Evolutionary conservation across 2,329 filamentous ascomycete genomes (phyloP).

Genomic region (Aureobasidium sp.): DNA sequence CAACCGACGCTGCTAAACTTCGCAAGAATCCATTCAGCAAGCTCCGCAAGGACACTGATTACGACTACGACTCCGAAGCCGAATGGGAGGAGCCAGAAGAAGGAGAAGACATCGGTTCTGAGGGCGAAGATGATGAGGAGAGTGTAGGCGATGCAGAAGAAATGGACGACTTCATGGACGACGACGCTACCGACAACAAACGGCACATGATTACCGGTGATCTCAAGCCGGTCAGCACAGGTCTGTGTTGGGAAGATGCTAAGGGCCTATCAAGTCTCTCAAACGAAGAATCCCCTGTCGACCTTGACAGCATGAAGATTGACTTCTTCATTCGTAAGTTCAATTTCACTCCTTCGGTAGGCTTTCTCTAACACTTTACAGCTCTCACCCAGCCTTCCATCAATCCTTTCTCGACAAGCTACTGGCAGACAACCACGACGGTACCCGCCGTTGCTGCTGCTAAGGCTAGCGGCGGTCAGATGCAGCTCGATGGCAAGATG

Average conservation of each 20-base stretch:
- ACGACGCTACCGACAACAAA: constrained; percentile 51
- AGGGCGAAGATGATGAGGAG: constrained; percentile 59
- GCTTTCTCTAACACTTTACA: constrained; percentile 13
- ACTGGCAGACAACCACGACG: constrained; percentile 52
- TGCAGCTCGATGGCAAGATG: constrained; percentile 19
- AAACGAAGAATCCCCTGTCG: background rate
- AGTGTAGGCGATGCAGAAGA: constrained; percentile 70
- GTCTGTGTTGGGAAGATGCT: constrained; percentile 72
- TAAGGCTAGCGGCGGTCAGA: constrained; percentile 8
- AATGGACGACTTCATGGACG: constrained; percentile 82
- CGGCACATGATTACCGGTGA: constrained; percentile 54
- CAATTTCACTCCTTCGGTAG: background rate
- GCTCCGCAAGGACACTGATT: constrained; percentile 57
- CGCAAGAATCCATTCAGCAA: constrained; percentile 47
- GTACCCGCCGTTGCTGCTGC: background rate
- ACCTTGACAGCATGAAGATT: constrained; percentile 40
- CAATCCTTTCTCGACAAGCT: constrained; percentile 73
- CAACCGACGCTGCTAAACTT: constrained; percentile 34
- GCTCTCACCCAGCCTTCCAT: constrained; percentile 50
- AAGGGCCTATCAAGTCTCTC: background rate
- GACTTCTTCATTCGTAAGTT: constrained; percentile 48
- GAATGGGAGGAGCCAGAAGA: constrained; percentile 78
- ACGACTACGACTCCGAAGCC: constrained; percentile 77
- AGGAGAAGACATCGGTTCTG: constrained; percentile 56
- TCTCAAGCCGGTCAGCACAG: constrained; percentile 68